phyloP scores from a whole-genome alignment of 2,329 filamentous ascomycete species.

The Elsinoe perseae region DNA sequence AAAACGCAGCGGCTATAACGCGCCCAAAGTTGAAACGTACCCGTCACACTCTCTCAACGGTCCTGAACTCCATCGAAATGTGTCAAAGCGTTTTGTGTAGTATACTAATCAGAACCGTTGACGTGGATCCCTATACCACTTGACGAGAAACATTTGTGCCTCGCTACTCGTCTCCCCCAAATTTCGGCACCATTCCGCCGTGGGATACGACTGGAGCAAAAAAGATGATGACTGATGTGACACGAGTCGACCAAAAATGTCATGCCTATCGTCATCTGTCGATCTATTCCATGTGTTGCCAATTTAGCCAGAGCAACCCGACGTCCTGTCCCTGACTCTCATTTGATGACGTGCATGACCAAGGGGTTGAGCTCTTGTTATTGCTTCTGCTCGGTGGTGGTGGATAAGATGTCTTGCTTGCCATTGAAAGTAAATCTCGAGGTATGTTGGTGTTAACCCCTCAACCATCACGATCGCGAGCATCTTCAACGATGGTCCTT shows the following conservation, averaged over 20 bases:
- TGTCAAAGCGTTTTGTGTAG: neutral
- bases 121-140: neutral
- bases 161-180: too few relatives aligned
- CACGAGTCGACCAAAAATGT: neutral
- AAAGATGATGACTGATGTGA: constrained; percentile 1
- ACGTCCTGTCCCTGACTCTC: constrained; percentile 6
- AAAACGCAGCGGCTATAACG: neutral
- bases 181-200: neutral
- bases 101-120: constrained; percentile 2
- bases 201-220: too few relatives aligned
- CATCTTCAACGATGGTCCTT: neutral
- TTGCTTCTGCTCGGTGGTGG: neutral
- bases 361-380: neutral
- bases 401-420: neutral
- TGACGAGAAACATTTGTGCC: neutral
- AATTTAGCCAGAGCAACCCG: constrained; percentile 12
- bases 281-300: constrained; percentile 10
- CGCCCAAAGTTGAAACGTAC: constrained; percentile 3
- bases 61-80: neutral
- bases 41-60: neutral
- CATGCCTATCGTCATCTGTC: neutral
- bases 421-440: neutral
- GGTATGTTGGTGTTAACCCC: neutral
- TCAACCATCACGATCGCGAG: neutral
- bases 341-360: constrained; percentile 5